Conservation (phyloP, 2,329 filamentous ascomycete species). For the Penicillium sp. region DNA sequence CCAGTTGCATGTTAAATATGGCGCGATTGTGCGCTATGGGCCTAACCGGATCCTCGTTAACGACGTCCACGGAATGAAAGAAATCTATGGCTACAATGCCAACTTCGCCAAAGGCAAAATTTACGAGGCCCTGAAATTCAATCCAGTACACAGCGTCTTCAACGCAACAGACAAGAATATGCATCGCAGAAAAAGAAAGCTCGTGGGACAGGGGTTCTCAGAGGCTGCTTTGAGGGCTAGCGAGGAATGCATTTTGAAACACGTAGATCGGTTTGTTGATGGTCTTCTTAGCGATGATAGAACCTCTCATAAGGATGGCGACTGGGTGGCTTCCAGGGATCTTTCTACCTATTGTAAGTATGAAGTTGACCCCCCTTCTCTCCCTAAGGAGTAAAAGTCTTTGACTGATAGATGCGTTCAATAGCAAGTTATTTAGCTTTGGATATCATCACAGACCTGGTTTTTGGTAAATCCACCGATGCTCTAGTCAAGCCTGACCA, state of each 20-base stretch:
- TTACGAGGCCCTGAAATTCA: constrained; percentile 4
- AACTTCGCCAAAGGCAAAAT: constrained; percentile 2
- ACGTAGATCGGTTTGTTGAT: constrained; percentile 1
- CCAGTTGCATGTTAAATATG: constrained; percentile 1
- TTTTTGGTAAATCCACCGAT: constrained; percentile 9
- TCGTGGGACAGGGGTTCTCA: constrained; percentile 8
- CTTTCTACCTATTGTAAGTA: constrained; percentile 1
- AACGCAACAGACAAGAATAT: constrained; percentile 8
- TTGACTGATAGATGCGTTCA: neutral
- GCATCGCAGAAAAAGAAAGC: constrained; percentile 9
- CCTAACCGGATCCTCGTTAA: constrained; percentile 7
- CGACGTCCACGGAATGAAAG: constrained; percentile 2
- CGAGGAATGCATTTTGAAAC: constrained; percentile 3
- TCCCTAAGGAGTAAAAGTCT: neutral
- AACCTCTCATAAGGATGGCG: neutral
- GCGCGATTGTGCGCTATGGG: constrained; percentile 1
- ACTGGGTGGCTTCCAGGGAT: constrained; percentile 3
- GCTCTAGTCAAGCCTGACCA: constrained; percentile 4
- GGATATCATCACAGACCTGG: constrained; percentile 7
- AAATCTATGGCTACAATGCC: constrained; percentile 3
- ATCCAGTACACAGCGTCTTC: constrained; percentile 4
- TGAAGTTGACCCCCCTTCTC: neutral
- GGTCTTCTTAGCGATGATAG: neutral
- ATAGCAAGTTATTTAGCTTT: constrained; percentile 7
- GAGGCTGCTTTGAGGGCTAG: constrained; percentile 9